Evolutionary conservation across 1,139 yeast species (phyloP), one percentile per base, ranked within the genome.

Genomic region (Hyphopichia pseudoburtonii): DNA sequence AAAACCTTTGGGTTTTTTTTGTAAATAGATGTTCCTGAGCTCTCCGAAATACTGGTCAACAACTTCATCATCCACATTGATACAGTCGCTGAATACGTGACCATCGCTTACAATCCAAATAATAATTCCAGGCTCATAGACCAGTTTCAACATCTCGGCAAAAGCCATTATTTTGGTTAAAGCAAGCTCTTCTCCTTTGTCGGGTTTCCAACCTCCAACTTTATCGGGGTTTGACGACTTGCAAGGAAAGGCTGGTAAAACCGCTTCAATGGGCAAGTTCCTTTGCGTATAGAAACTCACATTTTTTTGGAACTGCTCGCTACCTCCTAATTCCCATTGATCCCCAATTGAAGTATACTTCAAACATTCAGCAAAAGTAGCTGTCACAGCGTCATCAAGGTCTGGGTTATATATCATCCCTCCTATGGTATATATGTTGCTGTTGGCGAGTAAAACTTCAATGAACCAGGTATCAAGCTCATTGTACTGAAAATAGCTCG

Each of bases 11-110:
- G 60, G 51, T 24, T 52, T 57, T 30, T 76, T 44, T 3, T 45
- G 45, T 12, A 52, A 35, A 45, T 76, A 76, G 10, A 78, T 51
- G 6, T 57, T 52, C 40, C 68, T 67, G 40, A 79, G 65, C 22
- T 65, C 65, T 8, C 49, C 51, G 2, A 79, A 74, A 47, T 76
- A 79, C 10, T 44, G 47, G 45, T 75, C 74, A 24, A 79, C 83
- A 36, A 64, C 64, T 28, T 60, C 64, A 50, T 79, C 85, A 52
- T 77, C 80, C 19, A 69, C 74, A 1, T 66, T 70, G 47, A 65
- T 76, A 56, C 84, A 79, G 54, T 79, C 85, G 43, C 82, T 75
- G 56, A 79, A 79, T 9, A 79, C 85, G 51, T 79, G 85, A 0
- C 85, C 84, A 47, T 79, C 85, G 52, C 81, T 74, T 18, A 79